Evolutionary conservation across 2,329 filamentous ascomycete genomes (phyloP), one percentile per base, ranked within the genome.

Genomic region (Diaporthe vaccinii): DNA sequence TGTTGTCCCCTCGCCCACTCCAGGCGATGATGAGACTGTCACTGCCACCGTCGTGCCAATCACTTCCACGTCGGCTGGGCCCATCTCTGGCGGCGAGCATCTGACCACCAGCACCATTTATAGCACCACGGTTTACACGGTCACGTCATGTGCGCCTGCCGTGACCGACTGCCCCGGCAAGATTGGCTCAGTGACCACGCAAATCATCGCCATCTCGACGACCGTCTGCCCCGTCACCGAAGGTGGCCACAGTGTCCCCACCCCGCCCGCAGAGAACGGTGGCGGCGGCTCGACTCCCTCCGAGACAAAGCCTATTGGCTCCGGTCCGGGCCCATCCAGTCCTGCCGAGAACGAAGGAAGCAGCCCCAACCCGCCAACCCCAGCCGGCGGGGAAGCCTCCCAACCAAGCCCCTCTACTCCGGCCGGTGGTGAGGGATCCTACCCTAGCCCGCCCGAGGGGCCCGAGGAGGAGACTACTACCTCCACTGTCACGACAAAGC

Each of bases 71-170:
- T 67, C 55, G 41, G 34, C 69, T 17, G 58, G 65, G 20, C 39
- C 58, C 22, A 6, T 57, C 22, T 41, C 71, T 34, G 61, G 36
- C 25, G 51, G 71, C 49, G 55, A 73, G 8, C 57, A 65, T 1
- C 55, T 71, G 36, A 80, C 79, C 41, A 85, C 84, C 39, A 85
- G 83, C 72, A 84, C 84, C n/a, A 80, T 87, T 71, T 86, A 82
- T 79, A 83, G 82, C 69, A 86, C 84, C 25, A 78, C 78, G 20
- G 80, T 90, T 77, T 85, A 89, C 77, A 92, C 90, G 78, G 85
- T 91, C 82, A 91, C 87, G 79, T 87, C 87, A 55, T 91, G 90
- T 82, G 86, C 85, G 65, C 84, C 89, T 22, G 79, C 80, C 22
- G 81, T 86, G 4, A 80, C 79, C 46, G 79, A 85, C 82, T 86